Percentiles rank a stretch among this genome's conserved stretches.
These are phyloP conservation scores for Candida nanaspora DNA, from an alignment of 805 yeast genomes.

Conservation along the genomic window DNA sequence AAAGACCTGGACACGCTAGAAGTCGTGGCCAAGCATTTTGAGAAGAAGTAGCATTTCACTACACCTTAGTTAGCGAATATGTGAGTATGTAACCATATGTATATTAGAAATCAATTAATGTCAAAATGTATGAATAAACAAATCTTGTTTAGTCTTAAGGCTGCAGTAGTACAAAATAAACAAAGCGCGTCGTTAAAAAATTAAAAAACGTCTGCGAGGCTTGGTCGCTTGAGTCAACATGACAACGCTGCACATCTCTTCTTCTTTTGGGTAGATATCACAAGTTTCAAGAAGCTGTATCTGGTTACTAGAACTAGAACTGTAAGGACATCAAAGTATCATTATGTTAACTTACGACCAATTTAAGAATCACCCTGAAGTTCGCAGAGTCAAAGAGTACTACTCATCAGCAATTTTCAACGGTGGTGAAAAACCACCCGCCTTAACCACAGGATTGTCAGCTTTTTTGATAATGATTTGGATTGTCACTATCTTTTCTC, in stretches of 20 bases:
- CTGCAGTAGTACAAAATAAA: background rate
- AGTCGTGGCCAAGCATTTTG: background rate
- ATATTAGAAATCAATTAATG: too few species aligned
- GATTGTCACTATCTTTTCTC: constrained; percentile 24
- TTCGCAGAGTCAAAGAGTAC: background rate
- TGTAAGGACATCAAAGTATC: background rate
- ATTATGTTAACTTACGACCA: background rate
- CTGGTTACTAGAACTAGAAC: too few species aligned
- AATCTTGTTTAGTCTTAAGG: too few species aligned
- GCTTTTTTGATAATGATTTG: constrained; percentile 45
- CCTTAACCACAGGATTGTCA: constrained; percentile 54
- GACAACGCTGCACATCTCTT: too few species aligned
- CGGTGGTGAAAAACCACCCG: constrained; percentile 19
- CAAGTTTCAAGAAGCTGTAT: too few species aligned
- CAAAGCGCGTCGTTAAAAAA: background rate
- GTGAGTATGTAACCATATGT: too few species aligned
- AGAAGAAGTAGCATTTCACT: background rate
- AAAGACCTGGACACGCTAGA: background rate
- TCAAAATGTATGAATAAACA: too few species aligned
- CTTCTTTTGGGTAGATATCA: too few species aligned
- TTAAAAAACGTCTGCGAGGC: too few species aligned
- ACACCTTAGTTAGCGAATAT: background rate
- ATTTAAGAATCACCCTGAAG: background rate
- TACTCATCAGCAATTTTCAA: background rate
- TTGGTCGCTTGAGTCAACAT: too few species aligned